Percentiles rank a stretch among this genome's conserved stretches.
phyloP scores from a whole-genome alignment of 2,329 filamentous ascomycete genomes.

The Pestalotiopsis sp. region DNA sequence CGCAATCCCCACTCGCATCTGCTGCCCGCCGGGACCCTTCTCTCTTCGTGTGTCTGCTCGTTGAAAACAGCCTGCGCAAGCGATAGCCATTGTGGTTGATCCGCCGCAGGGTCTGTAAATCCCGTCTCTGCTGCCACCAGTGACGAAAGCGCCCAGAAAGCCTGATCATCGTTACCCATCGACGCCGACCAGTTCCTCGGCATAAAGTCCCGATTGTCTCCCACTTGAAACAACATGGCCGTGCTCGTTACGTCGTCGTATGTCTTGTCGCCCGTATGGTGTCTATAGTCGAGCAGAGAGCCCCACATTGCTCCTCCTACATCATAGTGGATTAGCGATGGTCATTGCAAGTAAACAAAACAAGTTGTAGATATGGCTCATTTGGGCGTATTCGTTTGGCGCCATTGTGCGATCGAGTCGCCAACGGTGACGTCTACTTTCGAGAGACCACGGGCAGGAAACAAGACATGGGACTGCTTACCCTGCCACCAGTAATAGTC shows the following conservation, averaged over 20 bases:
- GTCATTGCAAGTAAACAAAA: too few relatives aligned
- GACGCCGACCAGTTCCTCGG: slow-evolving; percentile 60
- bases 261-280: slow-evolving; percentile 63
- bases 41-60: slow-evolving; percentile 58
- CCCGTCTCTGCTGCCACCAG: slow-evolving; percentile 68
- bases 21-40: slow-evolving; percentile 56
- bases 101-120: slow-evolving; percentile 59
- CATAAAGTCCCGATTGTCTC: slow-evolving; percentile 59
- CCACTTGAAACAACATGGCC: slow-evolving; percentile 61
- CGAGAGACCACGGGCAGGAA: too few relatives aligned
- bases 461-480: too few relatives aligned
- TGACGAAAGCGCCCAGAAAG: slow-evolving; percentile 70
- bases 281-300: slow-evolving; percentile 71
- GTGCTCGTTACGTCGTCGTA: slow-evolving; percentile 63
- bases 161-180: slow-evolving; percentile 72
- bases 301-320: slow-evolving; percentile 63
- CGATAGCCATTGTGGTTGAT: slow-evolving; percentile 62
- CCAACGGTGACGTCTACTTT: too few relatives aligned
- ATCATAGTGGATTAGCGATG: too few relatives aligned
- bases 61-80: slow-evolving; percentile 73
- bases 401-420: too few relatives aligned
- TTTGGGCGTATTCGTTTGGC: too few relatives aligned
- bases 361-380: too few relatives aligned
- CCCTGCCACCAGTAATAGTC: slow-evolving; percentile 78
- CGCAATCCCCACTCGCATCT: slow-evolving; percentile 69